Evolutionary conservation across 108 stramenopile genomes (phyloP).

Genomic region (Skeletonema costatum): DNA sequence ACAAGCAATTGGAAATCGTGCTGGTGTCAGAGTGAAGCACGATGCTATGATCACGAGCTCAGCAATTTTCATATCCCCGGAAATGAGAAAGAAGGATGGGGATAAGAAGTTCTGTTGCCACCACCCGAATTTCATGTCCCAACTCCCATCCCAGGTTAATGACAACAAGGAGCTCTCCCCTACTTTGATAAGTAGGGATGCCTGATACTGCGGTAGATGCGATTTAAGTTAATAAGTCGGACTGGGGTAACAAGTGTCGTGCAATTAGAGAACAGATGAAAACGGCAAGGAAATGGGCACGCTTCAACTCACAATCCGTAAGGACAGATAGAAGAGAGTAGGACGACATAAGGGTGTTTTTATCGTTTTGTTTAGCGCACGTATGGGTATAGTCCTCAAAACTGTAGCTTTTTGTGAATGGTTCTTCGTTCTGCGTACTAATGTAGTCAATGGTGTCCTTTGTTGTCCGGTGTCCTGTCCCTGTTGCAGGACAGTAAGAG

Average conservation of each 20-base stretch:
- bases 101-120: constrained; percentile 29
- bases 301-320: constrained; percentile 28
- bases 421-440: too few species aligned
- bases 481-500: too few species aligned
- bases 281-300: constrained; percentile 51
- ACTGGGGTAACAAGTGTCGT: constrained; percentile 60
- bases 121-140: constrained; percentile 85
- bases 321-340: neutral
- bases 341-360: neutral
- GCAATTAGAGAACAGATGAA: constrained; percentile 63
- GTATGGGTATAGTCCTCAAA: too few species aligned
- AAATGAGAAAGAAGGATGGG: constrained; percentile 45
- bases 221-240: constrained; percentile 50
- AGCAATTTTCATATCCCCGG: constrained; percentile 64
- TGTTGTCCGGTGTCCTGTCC: too few species aligned
- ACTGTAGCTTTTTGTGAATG: too few species aligned
- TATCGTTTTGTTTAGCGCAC: too few species aligned
- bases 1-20: constrained; percentile 80
- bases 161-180: constrained; percentile 56
- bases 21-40: constrained; percentile 72
- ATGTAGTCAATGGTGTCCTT: too few species aligned
- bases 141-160: constrained; percentile 83
- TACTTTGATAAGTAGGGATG: constrained; percentile 73
- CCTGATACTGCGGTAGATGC: constrained; percentile 61
- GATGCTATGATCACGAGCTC: constrained; percentile 87